A percentile compares a stretch with the other conserved stretches of the same genome.
Conservation (phyloP, 371 early-diverging fungal genomes). For the Apophysomyces elegans region DNA sequence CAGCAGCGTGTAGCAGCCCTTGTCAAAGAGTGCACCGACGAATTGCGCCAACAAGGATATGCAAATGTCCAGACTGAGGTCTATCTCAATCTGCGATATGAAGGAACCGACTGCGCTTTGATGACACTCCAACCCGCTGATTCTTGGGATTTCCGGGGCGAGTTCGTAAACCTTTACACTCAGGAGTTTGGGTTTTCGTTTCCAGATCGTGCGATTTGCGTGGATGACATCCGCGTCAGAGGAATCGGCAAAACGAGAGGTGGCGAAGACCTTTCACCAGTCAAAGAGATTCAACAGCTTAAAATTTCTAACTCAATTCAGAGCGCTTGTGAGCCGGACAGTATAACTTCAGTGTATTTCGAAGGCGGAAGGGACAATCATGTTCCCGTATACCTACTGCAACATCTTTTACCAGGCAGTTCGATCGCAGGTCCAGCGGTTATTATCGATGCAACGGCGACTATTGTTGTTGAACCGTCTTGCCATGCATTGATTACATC, state of each 20-base stretch:
- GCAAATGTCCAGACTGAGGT: slow-evolving; percentile 61
- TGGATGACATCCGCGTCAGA: slow-evolving; percentile 94
- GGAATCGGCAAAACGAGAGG: slow-evolving; percentile 72
- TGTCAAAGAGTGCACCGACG: slow-evolving; percentile 37
- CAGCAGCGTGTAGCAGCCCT: slow-evolving; percentile 58
- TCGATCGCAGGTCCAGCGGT: slow-evolving; percentile 85
- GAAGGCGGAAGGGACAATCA: slow-evolving; percentile 69
- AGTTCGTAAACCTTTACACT: slow-evolving; percentile 74
- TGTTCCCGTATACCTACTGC: slow-evolving; percentile 79
- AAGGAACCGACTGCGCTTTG: slow-evolving; percentile 93
- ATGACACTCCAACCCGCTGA: slow-evolving; percentile 80
- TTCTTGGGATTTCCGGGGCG: slow-evolving; percentile 62
- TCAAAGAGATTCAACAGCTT: slow-evolving; percentile 42
- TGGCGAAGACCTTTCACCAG: slow-evolving; percentile 37
- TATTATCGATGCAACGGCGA: slow-evolving; percentile 87
- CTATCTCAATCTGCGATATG: slow-evolving; percentile 90
- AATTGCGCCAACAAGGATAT: slow-evolving; percentile 43
- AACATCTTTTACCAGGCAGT: slow-evolving; percentile 66
- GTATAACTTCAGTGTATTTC: slow-evolving; percentile 76
- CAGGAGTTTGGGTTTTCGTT: slow-evolving; percentile 94
- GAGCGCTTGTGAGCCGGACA: slow-evolving; percentile 23
- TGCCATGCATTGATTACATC: slow-evolving; percentile 79
- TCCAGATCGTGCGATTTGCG: slow-evolving; percentile 77
- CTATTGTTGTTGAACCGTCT: slow-evolving; percentile 85
- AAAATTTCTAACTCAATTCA: slow-evolving; percentile 15